A percentile compares a stretch with the other conserved stretches of the same genome.
Evolutionary conservation across 2,329 filamentous ascomycete species (phyloP).

Genomic region (Fusarium oxysporum): DNA sequence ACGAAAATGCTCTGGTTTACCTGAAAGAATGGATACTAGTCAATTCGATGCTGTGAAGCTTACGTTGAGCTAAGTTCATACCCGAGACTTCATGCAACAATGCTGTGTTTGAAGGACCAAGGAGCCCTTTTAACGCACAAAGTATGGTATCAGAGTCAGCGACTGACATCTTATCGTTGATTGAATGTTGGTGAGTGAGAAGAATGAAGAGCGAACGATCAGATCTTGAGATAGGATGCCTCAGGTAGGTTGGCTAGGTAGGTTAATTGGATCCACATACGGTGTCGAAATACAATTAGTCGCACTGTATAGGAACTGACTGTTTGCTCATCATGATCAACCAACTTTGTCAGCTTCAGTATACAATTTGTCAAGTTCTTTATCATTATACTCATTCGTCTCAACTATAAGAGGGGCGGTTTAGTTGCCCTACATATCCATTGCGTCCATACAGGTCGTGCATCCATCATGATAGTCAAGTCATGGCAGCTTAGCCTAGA

Average conservation of each 20-base stretch:
- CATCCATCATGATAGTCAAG: not conserved
- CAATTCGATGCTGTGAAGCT: not conserved
- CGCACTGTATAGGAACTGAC: not conserved
- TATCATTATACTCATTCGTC: not conserved
- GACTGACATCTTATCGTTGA: not conserved
- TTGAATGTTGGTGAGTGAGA: not conserved
- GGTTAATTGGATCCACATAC: not conserved
- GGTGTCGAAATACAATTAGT: not conserved
- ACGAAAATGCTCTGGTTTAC: not conserved
- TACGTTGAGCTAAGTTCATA: not conserved
- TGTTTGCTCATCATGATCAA: not conserved
- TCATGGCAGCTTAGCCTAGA: not conserved
- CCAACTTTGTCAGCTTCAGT: not conserved
- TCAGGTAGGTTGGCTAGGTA: not conserved
- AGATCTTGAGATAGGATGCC: not conserved
- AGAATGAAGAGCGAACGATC: not conserved
- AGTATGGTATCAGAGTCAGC: not conserved
- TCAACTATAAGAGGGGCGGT: not conserved
- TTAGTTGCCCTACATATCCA: not conserved
- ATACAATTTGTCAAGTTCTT: not conserved
- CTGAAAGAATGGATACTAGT: not conserved
- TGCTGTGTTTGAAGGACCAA: constrained; percentile 22
- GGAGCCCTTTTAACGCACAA: constrained; percentile 14
- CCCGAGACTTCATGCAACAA: constrained; percentile 23
- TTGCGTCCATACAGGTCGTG: not conserved